phyloP scores from a whole-genome alignment of 2,329 filamentous ascomycete species.

The Paraphaeosphaeria minitans region DNA sequence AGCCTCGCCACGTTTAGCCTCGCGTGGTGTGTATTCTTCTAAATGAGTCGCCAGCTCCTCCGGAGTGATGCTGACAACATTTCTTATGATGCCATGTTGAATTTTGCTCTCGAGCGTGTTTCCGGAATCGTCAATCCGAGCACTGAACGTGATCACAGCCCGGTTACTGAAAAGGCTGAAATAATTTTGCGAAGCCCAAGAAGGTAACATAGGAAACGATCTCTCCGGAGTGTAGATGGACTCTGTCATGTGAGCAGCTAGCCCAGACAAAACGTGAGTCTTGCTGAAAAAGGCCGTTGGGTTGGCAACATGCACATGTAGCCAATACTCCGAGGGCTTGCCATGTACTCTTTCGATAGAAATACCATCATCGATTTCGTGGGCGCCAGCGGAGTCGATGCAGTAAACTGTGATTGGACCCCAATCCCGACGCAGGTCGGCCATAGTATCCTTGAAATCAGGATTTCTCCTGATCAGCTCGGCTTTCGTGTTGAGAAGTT shows the following conservation, averaged over 20 bases:
- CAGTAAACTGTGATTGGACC: conserved; percentile 68
- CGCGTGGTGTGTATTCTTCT: conserved; percentile 40
- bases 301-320: conserved; percentile 80
- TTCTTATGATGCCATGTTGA: conserved; percentile 58
- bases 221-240: conserved; percentile 63
- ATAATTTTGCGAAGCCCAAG: conserved; percentile 52
- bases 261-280: conserved; percentile 62
- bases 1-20: conserved; percentile 18
- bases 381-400: conserved; percentile 70
- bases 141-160: conserved; percentile 67
- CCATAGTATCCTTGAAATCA: conserved; percentile 60
- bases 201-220: conserved; percentile 62
- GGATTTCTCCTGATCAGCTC: conserved; percentile 31
- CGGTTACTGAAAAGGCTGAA: conserved; percentile 61
- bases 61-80: conserved; percentile 60
- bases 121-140: conserved; percentile 58
- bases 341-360: conserved; percentile 67
- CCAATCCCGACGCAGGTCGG: conserved; percentile 64
- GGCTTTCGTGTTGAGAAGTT: conserved; percentile 46
- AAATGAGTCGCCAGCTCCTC: conserved; percentile 37
- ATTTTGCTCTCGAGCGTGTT: conserved; percentile 61
- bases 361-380: conserved; percentile 79
- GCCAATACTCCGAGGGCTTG: conserved; percentile 65
- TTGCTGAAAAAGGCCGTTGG: conserved; percentile 72
- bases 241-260: conserved; percentile 63